A percentile compares a stretch with the other conserved stretches of the same genome.
Conservation (phyloP, 2,329 filamentous ascomycete genomes). For the Ustulina deusta region DNA sequence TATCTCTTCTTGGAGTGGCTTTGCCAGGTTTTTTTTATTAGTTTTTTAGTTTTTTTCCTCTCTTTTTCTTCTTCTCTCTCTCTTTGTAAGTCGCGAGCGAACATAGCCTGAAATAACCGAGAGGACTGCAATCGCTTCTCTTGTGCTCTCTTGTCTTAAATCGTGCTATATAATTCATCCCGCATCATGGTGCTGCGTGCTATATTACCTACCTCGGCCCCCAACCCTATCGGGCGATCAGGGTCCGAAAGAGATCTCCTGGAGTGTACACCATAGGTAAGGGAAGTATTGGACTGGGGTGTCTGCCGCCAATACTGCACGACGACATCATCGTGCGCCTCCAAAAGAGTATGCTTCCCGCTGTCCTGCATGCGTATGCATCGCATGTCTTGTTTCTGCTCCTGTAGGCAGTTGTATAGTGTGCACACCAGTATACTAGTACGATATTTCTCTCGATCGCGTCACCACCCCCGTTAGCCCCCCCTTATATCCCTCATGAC, state of each 20-base stretch:
- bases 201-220: conserved; percentile 9
- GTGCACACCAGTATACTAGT: background rate
- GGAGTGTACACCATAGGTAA: conserved; percentile 7
- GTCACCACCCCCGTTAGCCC: conserved; percentile 17
- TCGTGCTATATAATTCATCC: background rate
- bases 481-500: conserved; percentile 1
- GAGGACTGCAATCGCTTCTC: background rate
- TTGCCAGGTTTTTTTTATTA: no score
- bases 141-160: background rate
- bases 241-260: conserved; percentile 11
- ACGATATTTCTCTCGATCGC: conserved; percentile 6
- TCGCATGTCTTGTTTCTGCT: conserved; percentile 13
- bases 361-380: conserved; percentile 2
- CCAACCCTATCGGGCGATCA: conserved; percentile 18
- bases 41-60: no score
- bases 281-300: conserved; percentile 16
- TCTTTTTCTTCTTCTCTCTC: background rate
- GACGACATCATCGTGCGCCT: conserved; percentile 19
- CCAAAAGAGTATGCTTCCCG: background rate
- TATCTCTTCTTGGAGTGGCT: conserved; percentile 11
- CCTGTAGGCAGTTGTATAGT: background rate
- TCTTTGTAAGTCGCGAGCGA: background rate
- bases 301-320: background rate
- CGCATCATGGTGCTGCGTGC: background rate
- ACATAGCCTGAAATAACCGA: background rate